These are phyloP conservation scores for Solanum tarijense DNA, from an alignment of 257 asterid species.

Conservation along the genomic window DNA sequence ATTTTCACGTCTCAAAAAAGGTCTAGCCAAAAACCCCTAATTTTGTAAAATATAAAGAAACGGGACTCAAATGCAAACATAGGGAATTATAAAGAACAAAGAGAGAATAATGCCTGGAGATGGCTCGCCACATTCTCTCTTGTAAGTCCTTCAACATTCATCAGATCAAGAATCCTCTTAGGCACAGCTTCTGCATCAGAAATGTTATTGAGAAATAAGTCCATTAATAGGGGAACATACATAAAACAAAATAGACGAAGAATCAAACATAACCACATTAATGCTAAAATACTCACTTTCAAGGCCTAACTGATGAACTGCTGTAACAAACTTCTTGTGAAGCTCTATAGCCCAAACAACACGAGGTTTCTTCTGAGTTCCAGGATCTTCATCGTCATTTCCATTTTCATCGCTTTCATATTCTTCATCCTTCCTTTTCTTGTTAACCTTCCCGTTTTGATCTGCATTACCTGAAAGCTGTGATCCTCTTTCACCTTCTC, in stretches of 20 bases:
- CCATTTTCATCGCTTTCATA: slow-evolving; percentile 53
- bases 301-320: slow-evolving; percentile 79
- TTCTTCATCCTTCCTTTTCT: slow-evolving; percentile 77
- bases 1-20: background rate
- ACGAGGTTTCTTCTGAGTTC: slow-evolving; percentile 79
- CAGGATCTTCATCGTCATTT: slow-evolving; percentile 49
- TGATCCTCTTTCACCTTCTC: slow-evolving; percentile 36
- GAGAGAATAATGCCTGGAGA: slow-evolving; percentile 57
- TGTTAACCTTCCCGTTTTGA: slow-evolving; percentile 41
- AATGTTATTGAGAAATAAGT: background rate
- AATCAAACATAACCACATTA: background rate
- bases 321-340: slow-evolving; percentile 73
- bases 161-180: slow-evolving; percentile 78
- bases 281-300: slow-evolving; percentile 41
- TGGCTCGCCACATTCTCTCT: slow-evolving; percentile 95
- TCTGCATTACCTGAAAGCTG: slow-evolving; percentile 19
- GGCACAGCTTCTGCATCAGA: slow-evolving; percentile 73
- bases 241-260: background rate
- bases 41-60: background rate
- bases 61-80: background rate
- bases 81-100: background rate
- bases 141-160: slow-evolving; percentile 79
- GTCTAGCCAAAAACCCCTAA: background rate
- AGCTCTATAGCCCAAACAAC: slow-evolving; percentile 93
- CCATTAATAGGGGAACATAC: background rate